Evolutionary conservation across 306 rosid genomes (phyloP).

Genomic region (Cucurbita pepo): DNA sequence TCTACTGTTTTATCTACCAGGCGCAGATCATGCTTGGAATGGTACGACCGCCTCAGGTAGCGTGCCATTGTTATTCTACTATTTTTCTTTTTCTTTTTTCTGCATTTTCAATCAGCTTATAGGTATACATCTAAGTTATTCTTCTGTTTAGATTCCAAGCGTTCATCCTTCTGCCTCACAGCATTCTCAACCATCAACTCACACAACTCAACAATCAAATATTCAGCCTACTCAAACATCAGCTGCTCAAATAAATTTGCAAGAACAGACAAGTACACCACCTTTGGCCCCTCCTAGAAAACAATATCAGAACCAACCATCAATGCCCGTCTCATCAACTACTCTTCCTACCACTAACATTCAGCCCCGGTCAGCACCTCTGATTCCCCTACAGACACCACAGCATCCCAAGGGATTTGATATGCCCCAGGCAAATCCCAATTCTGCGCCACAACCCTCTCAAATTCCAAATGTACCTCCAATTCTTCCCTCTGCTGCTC

Average conservation of each 20-base stretch:
- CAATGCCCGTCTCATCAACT: constrained; percentile 38
- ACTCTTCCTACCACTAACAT: constrained; percentile 41
- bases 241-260: constrained; percentile 35
- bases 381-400: constrained; percentile 41
- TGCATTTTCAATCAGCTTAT: constrained; percentile 1
- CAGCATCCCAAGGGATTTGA: constrained; percentile 60
- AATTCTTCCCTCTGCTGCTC: constrained; percentile 51
- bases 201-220: constrained; percentile 31
- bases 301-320: constrained; percentile 53
- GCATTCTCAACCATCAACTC: constrained; percentile 41
- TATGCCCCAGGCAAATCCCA: constrained; percentile 33
- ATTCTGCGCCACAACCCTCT: constrained; percentile 50
- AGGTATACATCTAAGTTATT: background rate
- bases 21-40: constrained; percentile 99
- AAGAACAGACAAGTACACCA: constrained; percentile 55
- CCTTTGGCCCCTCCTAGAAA: constrained; percentile 48
- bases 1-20: constrained; percentile 28
- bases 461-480: constrained; percentile 50
- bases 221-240: constrained; percentile 35
- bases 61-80: constrained; percentile 13
- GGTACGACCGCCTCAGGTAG: constrained; percentile 84
- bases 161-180: constrained; percentile 49
- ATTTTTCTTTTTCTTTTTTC: background rate
- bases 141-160: constrained; percentile 46
- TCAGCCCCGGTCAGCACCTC: constrained; percentile 52